Percentiles rank a stretch among this genome's conserved stretches.
Conservation (phyloP, 495 filamentous ascomycete species). For the Talaromyces liani region DNA sequence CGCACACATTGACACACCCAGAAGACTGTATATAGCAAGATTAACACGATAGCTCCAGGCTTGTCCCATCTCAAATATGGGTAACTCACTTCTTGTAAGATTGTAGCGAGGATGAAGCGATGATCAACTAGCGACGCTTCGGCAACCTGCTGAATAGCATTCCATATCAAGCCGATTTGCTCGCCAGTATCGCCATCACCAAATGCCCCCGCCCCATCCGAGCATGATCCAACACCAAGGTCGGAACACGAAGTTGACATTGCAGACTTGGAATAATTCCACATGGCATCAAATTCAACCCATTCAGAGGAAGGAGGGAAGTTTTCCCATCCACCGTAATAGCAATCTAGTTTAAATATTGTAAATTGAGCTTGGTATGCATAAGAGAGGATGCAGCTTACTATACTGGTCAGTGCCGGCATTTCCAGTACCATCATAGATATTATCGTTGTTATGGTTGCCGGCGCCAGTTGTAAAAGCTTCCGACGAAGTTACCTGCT, state of each 20-base stretch:
- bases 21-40: conserved; percentile 13
- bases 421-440: conserved; percentile 8
- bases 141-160: conserved; percentile 24
- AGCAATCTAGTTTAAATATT: not conserved
- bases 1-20: conserved; percentile 20
- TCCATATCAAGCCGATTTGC: conserved; percentile 21
- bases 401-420: conserved; percentile 5
- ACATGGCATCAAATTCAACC: conserved; percentile 9
- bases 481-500: conserved; percentile 6
- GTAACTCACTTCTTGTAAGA: conserved; percentile 28
- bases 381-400: not conserved
- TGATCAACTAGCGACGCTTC: conserved; percentile 21
- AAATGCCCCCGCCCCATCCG: conserved; percentile 1
- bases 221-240: conserved; percentile 8
- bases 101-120: conserved; percentile 28
- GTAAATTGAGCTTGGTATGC: not conserved
- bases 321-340: conserved; percentile 7
- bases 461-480: conserved; percentile 6
- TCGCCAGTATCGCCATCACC: conserved; percentile 20
- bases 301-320: conserved; percentile 8
- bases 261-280: conserved; percentile 7
- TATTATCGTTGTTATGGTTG: conserved; percentile 4
- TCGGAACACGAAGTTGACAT: conserved; percentile 9
- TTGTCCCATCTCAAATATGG: not conserved
- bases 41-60: not conserved